phyloP scores from a whole-genome alignment of 2,329 filamentous ascomycete species.

The Myriosclerotinia curreyana region DNA sequence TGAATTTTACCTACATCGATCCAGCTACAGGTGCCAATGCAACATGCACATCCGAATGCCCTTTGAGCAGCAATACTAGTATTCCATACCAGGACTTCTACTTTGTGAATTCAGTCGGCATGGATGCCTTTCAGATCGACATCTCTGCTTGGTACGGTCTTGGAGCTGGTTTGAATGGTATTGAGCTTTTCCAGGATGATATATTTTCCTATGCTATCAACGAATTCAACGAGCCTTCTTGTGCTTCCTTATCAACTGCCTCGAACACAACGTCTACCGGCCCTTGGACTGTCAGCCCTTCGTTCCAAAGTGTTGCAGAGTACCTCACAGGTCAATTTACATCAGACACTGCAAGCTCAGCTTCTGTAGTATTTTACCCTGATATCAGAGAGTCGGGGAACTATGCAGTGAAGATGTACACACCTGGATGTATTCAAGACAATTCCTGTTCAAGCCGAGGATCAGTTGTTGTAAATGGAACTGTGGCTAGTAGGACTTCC shows the following conservation, averaged over 20 bases:
- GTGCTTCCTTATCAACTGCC: slow-evolving; percentile 60
- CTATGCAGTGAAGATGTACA: slow-evolving; percentile 88
- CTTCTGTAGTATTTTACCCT: slow-evolving; percentile 74
- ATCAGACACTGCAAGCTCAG: slow-evolving; percentile 48
- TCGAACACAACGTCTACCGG: slow-evolving; percentile 70
- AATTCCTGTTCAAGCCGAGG: slow-evolving; percentile 73
- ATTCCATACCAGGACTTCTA: slow-evolving; percentile 80
- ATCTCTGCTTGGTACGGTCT: slow-evolving; percentile 83
- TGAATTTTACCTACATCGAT: slow-evolving; percentile 92
- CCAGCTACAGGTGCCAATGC: slow-evolving; percentile 62
- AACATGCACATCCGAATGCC: slow-evolving; percentile 78
- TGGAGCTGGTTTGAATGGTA: slow-evolving; percentile 80
- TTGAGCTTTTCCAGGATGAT: slow-evolving; percentile 83
- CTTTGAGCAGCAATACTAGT: slow-evolving; percentile 68
- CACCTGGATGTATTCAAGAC: slow-evolving; percentile 83
- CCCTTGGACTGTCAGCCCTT: slow-evolving; percentile 68
- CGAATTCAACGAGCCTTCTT: slow-evolving; percentile 84
- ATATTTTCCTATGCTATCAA: slow-evolving; percentile 83
- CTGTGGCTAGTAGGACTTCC: slow-evolving; percentile 54
- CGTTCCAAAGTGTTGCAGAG: slow-evolving; percentile 65
- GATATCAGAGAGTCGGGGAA: slow-evolving; percentile 86
- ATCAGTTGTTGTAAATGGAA: slow-evolving; percentile 75
- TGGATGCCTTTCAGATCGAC: slow-evolving; percentile 82
- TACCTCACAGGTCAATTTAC: slow-evolving; percentile 69
- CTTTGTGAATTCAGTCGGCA: slow-evolving; percentile 84